phyloP scores from a whole-genome alignment of 805 yeast genomes.

The Isabelozyma rhagii region DNA sequence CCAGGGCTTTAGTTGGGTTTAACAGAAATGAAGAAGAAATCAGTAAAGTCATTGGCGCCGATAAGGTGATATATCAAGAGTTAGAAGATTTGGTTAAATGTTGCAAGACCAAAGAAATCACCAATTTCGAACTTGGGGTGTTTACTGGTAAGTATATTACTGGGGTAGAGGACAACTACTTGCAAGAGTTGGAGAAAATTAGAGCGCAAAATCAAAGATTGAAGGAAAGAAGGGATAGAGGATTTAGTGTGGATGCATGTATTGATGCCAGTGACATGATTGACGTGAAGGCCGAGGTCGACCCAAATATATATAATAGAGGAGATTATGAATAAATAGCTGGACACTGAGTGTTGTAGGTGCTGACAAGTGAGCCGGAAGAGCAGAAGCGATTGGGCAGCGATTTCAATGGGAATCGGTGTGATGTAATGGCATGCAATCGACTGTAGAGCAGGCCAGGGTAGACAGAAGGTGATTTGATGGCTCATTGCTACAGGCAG shows the following conservation, averaged over 20 bases:
- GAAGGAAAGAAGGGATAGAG: constrained; percentile 36
- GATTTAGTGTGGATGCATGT: constrained; percentile 40
- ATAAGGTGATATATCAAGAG: constrained; percentile 83
- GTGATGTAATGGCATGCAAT: no score
- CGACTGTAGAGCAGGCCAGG: no score
- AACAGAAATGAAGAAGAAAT: constrained; percentile 72
- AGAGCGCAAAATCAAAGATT: constrained; percentile 73
- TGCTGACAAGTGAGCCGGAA: no score
- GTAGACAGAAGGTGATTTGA: no score
- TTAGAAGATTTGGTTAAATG: constrained; percentile 80
- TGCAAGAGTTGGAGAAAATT: constrained; percentile 76
- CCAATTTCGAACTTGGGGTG: constrained; percentile 90
- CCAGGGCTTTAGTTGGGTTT: constrained; percentile 88
- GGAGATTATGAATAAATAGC: constrained; percentile 43
- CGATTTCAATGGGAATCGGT: no score
- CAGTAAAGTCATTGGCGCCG: constrained; percentile 80
- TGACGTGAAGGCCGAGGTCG: constrained; percentile 77
- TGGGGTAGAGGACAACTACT: constrained; percentile 83
- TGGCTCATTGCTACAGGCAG: no score
- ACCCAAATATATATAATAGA: constrained; percentile 54
- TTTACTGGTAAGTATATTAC: constrained; percentile 93
- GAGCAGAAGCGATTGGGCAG: background rate
- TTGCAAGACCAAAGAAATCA: constrained; percentile 49
- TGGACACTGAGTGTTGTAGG: background rate
- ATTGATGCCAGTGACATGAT: constrained; percentile 43